A percentile compares a stretch with the other conserved stretches of the same genome.
phyloP scores from a whole-genome alignment of 495 filamentous ascomycete species.

The Penicillium odoratum region DNA sequence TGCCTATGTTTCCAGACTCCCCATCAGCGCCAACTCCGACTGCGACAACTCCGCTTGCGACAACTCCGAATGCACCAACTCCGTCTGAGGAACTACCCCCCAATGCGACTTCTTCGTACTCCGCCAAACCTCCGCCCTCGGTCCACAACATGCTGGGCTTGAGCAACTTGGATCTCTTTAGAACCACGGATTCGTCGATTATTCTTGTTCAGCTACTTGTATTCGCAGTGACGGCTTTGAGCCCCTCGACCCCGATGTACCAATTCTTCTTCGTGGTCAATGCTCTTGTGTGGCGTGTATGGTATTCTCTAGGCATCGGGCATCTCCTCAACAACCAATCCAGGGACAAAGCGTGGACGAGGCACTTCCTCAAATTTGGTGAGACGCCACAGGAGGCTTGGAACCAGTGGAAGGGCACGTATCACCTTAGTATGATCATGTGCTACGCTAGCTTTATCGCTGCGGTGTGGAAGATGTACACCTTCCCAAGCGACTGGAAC shows the following conservation, averaged over 20 bases:
- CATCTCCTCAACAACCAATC: conserved; percentile 83
- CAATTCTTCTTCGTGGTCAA: conserved; percentile 78
- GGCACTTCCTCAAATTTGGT: conserved; percentile 96
- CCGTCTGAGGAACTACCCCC: conserved; percentile 37
- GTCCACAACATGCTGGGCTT: conserved; percentile 81
- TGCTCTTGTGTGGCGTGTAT: conserved; percentile 81
- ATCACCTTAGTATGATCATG: conserved; percentile 87
- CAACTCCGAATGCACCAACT: conserved; percentile 7
- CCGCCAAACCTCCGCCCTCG: conserved; percentile 55
- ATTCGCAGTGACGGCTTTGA: conserved; percentile 66
- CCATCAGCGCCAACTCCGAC: conserved; percentile 36
- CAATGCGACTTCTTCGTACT: conserved; percentile 39
- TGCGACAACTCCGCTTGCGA: conserved; percentile 15
- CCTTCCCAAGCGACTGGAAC: conserved; percentile 76
- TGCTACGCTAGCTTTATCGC: conserved; percentile 86
- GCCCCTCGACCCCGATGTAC: conserved; percentile 71
- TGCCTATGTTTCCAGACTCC: conserved; percentile 34
- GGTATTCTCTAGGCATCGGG: conserved; percentile 89
- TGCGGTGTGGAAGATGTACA: conserved; percentile 96
- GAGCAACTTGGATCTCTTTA: conserved; percentile 82
- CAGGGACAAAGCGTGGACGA: conserved; percentile 85
- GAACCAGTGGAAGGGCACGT: conserved; percentile 97
- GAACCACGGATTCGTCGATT: conserved; percentile 78
- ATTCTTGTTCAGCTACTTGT: conserved; percentile 74
- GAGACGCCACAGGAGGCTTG: conserved; percentile 88